A percentile compares a stretch with the other conserved stretches of the same genome.
Conservation (phyloP, 1,284 basidiomycete genomes). For the Wallemia mellicola region DNA sequence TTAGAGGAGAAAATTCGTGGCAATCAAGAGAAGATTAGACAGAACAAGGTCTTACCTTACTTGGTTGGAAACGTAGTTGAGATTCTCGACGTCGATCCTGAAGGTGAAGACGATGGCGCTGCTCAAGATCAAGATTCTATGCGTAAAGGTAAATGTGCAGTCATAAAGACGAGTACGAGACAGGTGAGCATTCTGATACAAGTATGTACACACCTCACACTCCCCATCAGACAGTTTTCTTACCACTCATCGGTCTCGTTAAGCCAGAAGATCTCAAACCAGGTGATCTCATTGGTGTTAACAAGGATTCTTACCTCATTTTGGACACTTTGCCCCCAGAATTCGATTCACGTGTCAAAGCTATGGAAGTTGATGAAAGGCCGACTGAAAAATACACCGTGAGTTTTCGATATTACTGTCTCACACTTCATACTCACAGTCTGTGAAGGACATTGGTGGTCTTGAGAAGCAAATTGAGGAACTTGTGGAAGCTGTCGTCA, state of each 20-base stretch:
- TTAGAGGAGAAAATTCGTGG: constrained; percentile 98
- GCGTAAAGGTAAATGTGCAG: constrained; percentile 88
- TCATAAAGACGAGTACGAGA: constrained; percentile 92
- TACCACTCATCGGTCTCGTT: constrained; percentile 89
- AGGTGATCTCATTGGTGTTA: constrained; percentile 85
- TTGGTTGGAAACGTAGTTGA: constrained; percentile 93
- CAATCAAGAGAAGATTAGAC: constrained; percentile 94
- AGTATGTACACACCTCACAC: too few species aligned
- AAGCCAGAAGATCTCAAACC: constrained; percentile 66
- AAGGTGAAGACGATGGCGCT: constrained; percentile 72
- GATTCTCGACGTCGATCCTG: constrained; percentile 81
- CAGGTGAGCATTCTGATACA: too few species aligned
- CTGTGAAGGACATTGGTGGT: constrained; percentile 30
- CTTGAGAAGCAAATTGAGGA: constrained; percentile 57
- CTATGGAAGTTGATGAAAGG: constrained; percentile 74
- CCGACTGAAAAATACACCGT: constrained; percentile 42
- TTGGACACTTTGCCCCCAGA: constrained; percentile 58
- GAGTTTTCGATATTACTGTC: too few species aligned
- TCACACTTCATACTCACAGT: background rate
- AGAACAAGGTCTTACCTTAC: constrained; percentile 96
- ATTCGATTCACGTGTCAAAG: constrained; percentile 48
- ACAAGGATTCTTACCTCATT: constrained; percentile 97
- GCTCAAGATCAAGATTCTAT: constrained; percentile 76
- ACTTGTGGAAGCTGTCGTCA: constrained; percentile 44
- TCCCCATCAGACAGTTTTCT: constrained; percentile 94